Conservation (phyloP, 768 basidiomycete genomes). For the Kwoniella bestiolae region DNA sequence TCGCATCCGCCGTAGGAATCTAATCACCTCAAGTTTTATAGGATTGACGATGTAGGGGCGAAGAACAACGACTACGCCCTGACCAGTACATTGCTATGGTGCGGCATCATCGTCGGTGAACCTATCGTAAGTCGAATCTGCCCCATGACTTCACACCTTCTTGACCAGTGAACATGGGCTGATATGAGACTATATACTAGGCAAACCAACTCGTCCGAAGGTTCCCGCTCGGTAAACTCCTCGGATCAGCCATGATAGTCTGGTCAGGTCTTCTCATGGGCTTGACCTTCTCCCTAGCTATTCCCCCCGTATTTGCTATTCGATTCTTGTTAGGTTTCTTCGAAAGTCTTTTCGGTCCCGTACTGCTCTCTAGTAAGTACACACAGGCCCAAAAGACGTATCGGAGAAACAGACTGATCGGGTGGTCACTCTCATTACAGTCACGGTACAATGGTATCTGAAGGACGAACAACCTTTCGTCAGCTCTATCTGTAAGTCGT, state of each 20-base stretch:
- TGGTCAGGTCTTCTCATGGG: constrained; percentile 37
- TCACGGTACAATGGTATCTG: constrained; percentile 43
- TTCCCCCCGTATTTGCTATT: constrained; percentile 34
- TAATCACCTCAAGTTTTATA: constrained; percentile 5
- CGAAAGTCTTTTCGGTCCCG: constrained; percentile 38
- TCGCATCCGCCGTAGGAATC: too few relatives aligned
- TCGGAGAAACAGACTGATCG: not conserved
- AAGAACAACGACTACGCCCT: constrained; percentile 39
- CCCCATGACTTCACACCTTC: not conserved
- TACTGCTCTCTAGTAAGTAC: constrained; percentile 29
- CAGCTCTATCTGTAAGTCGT: constrained; percentile 20
- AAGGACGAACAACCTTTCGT: constrained; percentile 36
- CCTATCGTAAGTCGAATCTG: constrained; percentile 25
- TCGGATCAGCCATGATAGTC: constrained; percentile 32
- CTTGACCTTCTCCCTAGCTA: constrained; percentile 24
- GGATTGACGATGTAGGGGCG: constrained; percentile 29
- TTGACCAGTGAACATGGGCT: not conserved
- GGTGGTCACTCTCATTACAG: not conserved
- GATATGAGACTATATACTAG: not conserved
- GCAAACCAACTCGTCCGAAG: constrained; percentile 39
- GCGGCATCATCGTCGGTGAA: constrained; percentile 44
- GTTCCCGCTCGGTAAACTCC: constrained; percentile 36
- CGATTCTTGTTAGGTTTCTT: constrained; percentile 39
- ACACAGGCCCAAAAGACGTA: not conserved
- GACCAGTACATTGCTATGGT: constrained; percentile 43